Conservation (phyloP, 306 rosid genomes). For the Lagenaria siceraria region DNA sequence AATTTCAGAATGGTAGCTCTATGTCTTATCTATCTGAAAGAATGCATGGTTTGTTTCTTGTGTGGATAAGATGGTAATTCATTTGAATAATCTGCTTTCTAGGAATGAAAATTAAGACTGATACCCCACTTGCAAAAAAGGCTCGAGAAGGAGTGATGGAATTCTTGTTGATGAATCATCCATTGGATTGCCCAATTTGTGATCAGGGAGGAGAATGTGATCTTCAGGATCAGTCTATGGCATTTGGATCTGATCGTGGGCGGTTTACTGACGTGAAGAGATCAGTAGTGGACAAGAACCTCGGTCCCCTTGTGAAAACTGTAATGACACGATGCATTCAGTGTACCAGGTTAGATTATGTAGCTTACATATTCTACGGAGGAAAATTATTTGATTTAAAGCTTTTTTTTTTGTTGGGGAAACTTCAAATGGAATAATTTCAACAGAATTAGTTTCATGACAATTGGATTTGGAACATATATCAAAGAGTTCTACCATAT, state of each 20-base stretch:
- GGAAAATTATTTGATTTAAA: background rate
- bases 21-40: background rate
- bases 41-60: background rate
- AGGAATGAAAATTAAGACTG: slow-evolving; percentile 99
- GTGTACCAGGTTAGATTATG: slow-evolving; percentile 71
- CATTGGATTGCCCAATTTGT: slow-evolving; percentile 97
- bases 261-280: slow-evolving; percentile 96
- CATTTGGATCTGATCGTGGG: slow-evolving; percentile 97
- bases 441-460: background rate
- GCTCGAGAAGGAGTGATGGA: slow-evolving; percentile 99
- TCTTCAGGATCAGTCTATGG: slow-evolving; percentile 99
- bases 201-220: slow-evolving; percentile 99
- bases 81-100: slow-evolving; percentile 7
- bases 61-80: slow-evolving; percentile 5
- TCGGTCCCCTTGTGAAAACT: slow-evolving; percentile 97
- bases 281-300: slow-evolving; percentile 94
- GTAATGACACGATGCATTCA: slow-evolving; percentile 98
- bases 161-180: slow-evolving; percentile 96
- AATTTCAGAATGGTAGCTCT: background rate
- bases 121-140: slow-evolving; percentile 94
- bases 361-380: background rate
- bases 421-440: background rate
- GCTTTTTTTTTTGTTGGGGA: too few relatives aligned
- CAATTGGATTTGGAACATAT: background rate
- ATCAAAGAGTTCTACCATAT: background rate